Base-by-base conservation (phyloP, 108 stramenopile species). In the Nannochloropsis gaditana region DNA sequence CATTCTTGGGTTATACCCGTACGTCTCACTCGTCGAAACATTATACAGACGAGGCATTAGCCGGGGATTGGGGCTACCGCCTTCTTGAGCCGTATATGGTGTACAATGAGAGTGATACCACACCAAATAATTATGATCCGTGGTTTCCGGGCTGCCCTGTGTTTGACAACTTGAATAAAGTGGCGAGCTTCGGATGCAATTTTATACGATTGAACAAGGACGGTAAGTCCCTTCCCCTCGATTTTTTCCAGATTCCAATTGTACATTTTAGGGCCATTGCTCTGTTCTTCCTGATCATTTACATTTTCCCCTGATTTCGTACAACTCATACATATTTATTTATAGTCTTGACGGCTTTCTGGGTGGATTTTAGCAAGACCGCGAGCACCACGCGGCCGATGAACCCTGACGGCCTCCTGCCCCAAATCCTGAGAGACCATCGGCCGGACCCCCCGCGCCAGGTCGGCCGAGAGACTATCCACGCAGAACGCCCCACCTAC, bases 401-500 rank as follows among this genome's bases (percentile, higher is more conserved):
- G 59, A 73, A 73, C 59, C 59, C 59, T 4, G n/a, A 73, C 59
- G 59, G 59, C n/a, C 59, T 73, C 59, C 59, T 73, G 59, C 59
- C 59, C 3, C 59, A 73, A n/a, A 73, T 73, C 59, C 59, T 73
- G 5, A n/a, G 19, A 15, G 59, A 73, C n/a, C 15, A 73, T 73
- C 59, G 59, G n/a, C 59, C 59, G 59, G n/a, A 73, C 0, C 59
- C 59, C 15, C 59, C 59, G 59, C 59, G 59, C 59, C 59, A 73
- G n/a, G 59, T 73, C 5, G 59, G n/a, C 59, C 59, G 59, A 73
- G n/a, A 15, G 4, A 73, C 59, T n/a, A n/a, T 73, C 59, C n/a
- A 73, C 59, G 59, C 59, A 15, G 59, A 73, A n/a, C 59, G 59
- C 59, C 59, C 59, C 59, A 73, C 59, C n/a, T 73, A 73, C 59